Base-by-base conservation (phyloP, 2,329 filamentous ascomycete genomes). In the Penicillium sp. region DNA sequence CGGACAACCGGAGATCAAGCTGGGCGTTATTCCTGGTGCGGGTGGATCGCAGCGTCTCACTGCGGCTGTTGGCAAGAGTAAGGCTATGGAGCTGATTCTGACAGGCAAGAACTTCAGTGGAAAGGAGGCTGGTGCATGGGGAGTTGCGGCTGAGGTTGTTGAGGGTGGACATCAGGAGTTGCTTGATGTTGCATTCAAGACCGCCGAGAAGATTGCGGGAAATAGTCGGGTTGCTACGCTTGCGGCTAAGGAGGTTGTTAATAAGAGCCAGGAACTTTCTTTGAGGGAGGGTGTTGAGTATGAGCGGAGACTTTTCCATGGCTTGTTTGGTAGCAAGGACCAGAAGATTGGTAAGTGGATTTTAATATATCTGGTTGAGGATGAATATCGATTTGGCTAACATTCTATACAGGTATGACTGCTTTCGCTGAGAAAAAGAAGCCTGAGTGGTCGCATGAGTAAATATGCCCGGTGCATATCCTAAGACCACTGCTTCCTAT, bases 381-480 rank as follows among this genome's bases (percentile, higher is more conserved):
- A 46, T 21, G 4, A 3, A 9, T 35, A 39, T 21, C 21, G 43
- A 43, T 13, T 21, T 44, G 52, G 48, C 63, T 67, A 55, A 66
- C 48, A 22, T n/a, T 37, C 29, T 37, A 35, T 29, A 16, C 58
- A 82, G 82, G 84, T 13, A 88, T 98, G 95, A 88, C 88, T 74
- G 95, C 95, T 13, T 99, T 99, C 82, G 90, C 90, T 2, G 90
- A 93, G 77, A 98, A 98, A 86, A 86, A 90, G 80, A 96, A 96
- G 84, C 80, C 95, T 0, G 87, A 95, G 74, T 99, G 95, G 93
- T 87, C 84, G 60, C 82, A 97, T 74, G 86, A 91, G 73, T 96
- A 84, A 37, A 47, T 24, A 43, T 27, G 16, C 16, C n/a, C 9
- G 10, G 9, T 19, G 46, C 19, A 35, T 21, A 22, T n/a, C n/a